Base-by-base conservation (phyloP, 202 grass and related monocot species). In the Elaeis oleifera region DNA sequence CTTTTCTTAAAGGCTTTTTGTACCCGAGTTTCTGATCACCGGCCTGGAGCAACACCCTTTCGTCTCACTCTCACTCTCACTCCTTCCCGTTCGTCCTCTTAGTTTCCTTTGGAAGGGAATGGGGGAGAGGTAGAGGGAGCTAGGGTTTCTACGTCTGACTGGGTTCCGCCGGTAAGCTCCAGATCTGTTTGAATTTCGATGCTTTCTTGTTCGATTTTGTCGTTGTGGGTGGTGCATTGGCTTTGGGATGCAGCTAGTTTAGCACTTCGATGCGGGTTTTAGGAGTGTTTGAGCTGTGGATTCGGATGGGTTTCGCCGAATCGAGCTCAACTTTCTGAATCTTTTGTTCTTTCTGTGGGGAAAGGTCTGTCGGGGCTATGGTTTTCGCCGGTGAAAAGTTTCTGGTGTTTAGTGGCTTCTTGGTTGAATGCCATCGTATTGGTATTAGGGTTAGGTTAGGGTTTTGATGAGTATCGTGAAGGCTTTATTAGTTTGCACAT, bases 141-240 rank as follows among this genome's bases (percentile, higher is more conserved):
- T 21, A 61, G 67, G 24, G 67, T 77, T 73, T 36, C 75, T 31
- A 53, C 60, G 16, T 13, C 4, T 8, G 50, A 23, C 55, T 21
- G 16, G 4, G 16, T 48, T 70, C 17, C 23, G 59, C 75, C 50
- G 49, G 65, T 64, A 49, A 56, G 22, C 4, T 25, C 61, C 67
- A 58, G 75, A 78, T 78, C 75, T 78, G 50, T 49, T 50, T 60
- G 39, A 63, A 13, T 63, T 39, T 63, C 75, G 58, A 57, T 70
- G 23, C 21, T 17, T n/a, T 71, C 27, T 3, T 7, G 6, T 14
- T 56, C 44, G 44, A 78, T 64, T 64, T 52, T 50, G 9, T 9
- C 2, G 56, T 51, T 5, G 17, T 64, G 16, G 28, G 32, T 13
- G 29, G n/a, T 13, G 59, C 75, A 78, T 78, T 78, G 18, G 36